phyloP scores from a whole-genome alignment of 345 rosid species.

The Hevea brasiliensis region DNA sequence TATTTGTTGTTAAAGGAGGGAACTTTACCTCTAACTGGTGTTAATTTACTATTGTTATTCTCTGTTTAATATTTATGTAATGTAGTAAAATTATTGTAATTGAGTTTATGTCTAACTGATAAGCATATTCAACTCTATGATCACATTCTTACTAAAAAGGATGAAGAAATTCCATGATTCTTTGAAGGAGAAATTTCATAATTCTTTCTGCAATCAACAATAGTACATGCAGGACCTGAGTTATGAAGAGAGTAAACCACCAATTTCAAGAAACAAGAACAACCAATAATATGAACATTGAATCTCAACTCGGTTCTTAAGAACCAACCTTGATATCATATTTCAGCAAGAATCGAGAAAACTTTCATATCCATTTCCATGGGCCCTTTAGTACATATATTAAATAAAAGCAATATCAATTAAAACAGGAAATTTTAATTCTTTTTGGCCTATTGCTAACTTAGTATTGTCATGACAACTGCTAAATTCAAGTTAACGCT shows the following conservation, averaged over 20 bases:
- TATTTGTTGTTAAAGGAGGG: slow-evolving; percentile 3
- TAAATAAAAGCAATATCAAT: not conserved
- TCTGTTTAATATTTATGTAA: not conserved
- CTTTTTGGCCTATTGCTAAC: not conserved
- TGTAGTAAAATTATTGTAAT: not conserved
- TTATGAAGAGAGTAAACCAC: not conserved
- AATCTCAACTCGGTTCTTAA: not conserved
- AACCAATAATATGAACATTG: not conserved
- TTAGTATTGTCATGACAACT: not conserved
- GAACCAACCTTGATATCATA: not conserved
- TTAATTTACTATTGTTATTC: not conserved
- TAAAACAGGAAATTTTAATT: too few species aligned
- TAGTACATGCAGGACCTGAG: not conserved
- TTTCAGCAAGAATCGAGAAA: not conserved
- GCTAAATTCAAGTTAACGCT: not conserved
- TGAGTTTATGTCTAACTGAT: not conserved
- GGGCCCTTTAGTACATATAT: not conserved
- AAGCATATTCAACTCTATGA: not conserved
- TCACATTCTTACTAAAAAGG: not conserved
- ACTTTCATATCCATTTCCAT: not conserved
- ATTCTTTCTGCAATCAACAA: not conserved
- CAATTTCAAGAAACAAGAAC: not conserved
- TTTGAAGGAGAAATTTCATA: too few species aligned
- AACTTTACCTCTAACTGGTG: not conserved
- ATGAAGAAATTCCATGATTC: too few species aligned